A percentile compares a stretch with the other conserved stretches of the same genome.
Evolutionary conservation across 345 rosid genomes (phyloP).

Genomic region (Melaleuca alternifolia): DNA sequence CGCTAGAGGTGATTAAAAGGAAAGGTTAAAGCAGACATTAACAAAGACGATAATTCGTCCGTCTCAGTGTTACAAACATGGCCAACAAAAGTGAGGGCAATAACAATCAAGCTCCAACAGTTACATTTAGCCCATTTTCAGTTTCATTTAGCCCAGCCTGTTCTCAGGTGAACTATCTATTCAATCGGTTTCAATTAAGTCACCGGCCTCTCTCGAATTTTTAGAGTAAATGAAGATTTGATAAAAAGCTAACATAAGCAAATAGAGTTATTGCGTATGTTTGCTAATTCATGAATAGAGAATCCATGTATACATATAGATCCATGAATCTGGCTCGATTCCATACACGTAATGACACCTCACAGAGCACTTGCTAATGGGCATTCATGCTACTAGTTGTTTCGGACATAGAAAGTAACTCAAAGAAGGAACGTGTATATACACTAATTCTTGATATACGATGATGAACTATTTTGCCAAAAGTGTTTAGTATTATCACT

Average conservation of each 20-base stretch:
- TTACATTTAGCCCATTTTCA: neutral
- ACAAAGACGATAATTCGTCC: neutral
- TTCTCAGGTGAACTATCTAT: neutral
- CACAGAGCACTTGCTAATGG: neutral
- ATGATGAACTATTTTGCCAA: neutral
- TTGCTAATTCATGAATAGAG: neutral
- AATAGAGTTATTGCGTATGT: neutral
- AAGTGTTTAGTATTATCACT: neutral
- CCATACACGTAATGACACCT: neutral
- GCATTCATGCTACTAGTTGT: neutral
- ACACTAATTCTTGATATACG: neutral
- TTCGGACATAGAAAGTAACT: neutral
- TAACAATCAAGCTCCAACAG: neutral
- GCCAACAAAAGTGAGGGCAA: neutral
- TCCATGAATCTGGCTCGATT: neutral
- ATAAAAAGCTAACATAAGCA: neutral
- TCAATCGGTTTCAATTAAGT: neutral
- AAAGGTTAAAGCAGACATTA: fast-evolving
- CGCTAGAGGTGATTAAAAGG: neutral
- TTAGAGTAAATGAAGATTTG: neutral
- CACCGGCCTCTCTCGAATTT: neutral
- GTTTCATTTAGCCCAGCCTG: neutral
- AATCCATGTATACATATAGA: neutral
- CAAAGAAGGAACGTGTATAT: neutral
- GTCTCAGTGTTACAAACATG: neutral